Base-by-base conservation (phyloP, 768 basidiomycete species). In the Thelephora aurantiotincta region DNA sequence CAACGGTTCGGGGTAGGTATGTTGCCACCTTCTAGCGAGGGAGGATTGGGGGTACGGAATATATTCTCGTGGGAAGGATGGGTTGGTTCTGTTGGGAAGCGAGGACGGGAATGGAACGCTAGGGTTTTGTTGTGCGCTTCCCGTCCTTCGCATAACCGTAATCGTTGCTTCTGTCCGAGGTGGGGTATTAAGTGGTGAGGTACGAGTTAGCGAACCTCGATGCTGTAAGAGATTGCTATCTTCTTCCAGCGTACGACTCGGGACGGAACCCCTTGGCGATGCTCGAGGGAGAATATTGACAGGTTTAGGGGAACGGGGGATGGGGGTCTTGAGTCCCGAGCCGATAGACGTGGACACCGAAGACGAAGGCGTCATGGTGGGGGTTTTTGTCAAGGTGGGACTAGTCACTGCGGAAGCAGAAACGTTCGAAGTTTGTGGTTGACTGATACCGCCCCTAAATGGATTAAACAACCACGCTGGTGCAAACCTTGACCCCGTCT, bases 1-100 rank as follows among this genome's bases (percentile, higher is more conserved):
- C 20, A 74, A 61, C 6, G 80, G 75, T 14, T 72, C 71, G 0
- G 90, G 80, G 57, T 85, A 82, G 50, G 83, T 74, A 58, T 94
- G 89, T 53, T 93, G 80, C 92, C 93, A 97, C 16, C 92, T 69
- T 37, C 85, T 70, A 2, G 90, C 88, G n/a, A 91, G 75, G 11
- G 78, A 79, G 1, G 77, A 71, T 51, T 84, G 80, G 0, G 73
- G 66, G 49, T 80, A 74, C 0, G 82, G 72, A 11, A 82, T 68
- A 0, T 70, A 61, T 4, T 71, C 63, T 37, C 71, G 69, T 1
- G 78, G 79, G 38, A 75, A 77, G 0, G 79, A 82, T 0, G 88
- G 88, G 51, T 89, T 88, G 33, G 74, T 67, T 6, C 73, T 67
- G 6, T 64, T 48, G 2, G 62, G 57, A 7, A 69, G 74, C 6